Conservation (phyloP, 257 asterid species). For the Galeopsis tetrahit region DNA sequence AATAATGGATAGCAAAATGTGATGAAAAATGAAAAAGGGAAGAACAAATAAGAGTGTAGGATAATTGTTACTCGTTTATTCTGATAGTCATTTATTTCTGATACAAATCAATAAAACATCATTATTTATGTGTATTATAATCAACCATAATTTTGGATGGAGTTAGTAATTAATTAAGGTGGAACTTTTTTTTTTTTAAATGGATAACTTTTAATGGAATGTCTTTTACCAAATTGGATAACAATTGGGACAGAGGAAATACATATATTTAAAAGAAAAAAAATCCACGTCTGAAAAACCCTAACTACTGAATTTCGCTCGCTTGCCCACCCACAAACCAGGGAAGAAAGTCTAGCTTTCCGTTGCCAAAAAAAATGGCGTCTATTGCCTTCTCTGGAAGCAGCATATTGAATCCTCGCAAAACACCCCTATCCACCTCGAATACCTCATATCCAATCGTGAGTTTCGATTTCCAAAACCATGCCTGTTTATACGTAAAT, state of each 20-base stretch:
- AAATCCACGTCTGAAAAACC: constrained; percentile 30
- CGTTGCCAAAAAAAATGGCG: constrained; percentile 46
- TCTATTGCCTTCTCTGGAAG: constrained; percentile 51
- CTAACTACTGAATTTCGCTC: constrained; percentile 34
- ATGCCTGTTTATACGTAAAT: background rate
- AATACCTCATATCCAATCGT: constrained; percentile 39
- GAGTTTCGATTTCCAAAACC: constrained; percentile 28
- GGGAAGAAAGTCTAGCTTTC: constrained; percentile 12
- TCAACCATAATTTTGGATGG: too few species aligned
- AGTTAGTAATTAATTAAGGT: too few species aligned
- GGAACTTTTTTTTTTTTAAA: too few species aligned
- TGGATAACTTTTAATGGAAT: too few species aligned
- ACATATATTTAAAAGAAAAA: background rate
- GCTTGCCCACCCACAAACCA: constrained; percentile 14
- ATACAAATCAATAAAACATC: too few species aligned
- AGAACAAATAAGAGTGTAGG: too few species aligned
- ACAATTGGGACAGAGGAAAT: background rate
- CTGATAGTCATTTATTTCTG: too few species aligned
- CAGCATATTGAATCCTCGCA: constrained; percentile 39
- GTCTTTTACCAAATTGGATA: too few species aligned
- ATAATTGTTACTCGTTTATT: too few species aligned
- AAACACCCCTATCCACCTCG: constrained; percentile 28
- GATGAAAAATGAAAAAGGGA: too few species aligned
- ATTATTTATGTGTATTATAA: too few species aligned
- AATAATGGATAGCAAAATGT: too few species aligned